A percentile compares a stretch with the other conserved stretches of the same genome.
These are phyloP conservation scores for Xerocomus spinulosus DNA, from an alignment of 768 basidiomycete species.

Conservation along the genomic window DNA sequence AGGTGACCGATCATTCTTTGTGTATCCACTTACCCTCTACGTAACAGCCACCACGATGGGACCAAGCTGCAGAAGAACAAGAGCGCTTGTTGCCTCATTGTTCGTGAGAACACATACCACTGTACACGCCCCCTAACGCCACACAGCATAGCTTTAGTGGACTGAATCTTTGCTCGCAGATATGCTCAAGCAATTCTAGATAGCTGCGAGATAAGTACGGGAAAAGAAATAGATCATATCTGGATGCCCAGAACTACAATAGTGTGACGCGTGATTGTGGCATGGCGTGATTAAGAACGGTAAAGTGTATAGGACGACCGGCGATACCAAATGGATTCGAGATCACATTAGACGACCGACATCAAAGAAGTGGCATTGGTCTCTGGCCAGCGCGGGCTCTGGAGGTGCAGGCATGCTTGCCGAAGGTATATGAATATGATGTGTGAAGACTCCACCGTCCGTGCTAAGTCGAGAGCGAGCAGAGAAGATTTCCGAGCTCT, in stretches of 20 bases:
- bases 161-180: no score
- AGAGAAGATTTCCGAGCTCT: not conserved
- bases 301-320: no score
- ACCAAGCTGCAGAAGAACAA: not conserved
- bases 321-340: not conserved
- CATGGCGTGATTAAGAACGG: no score
- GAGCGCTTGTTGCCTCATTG: not conserved
- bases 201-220: not conserved
- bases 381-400: not conserved
- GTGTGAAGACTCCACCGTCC: not conserved
- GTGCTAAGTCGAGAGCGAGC: not conserved
- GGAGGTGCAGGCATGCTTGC: not conserved
- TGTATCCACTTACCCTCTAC: conserved; percentile 7
- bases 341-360: not conserved
- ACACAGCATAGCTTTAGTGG: not conserved
- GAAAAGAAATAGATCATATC: no score
- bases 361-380: not conserved
- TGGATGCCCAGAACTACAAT: no score
- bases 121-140: conserved; percentile 1
- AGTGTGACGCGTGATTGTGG: no score
- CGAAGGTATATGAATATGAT: not conserved
- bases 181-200: no score
- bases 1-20: not conserved
- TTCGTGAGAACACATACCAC: conserved; percentile 18
- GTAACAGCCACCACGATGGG: not conserved